Base-by-base conservation (phyloP, 2,329 filamentous ascomycete genomes). In the Septoria linicola region DNA sequence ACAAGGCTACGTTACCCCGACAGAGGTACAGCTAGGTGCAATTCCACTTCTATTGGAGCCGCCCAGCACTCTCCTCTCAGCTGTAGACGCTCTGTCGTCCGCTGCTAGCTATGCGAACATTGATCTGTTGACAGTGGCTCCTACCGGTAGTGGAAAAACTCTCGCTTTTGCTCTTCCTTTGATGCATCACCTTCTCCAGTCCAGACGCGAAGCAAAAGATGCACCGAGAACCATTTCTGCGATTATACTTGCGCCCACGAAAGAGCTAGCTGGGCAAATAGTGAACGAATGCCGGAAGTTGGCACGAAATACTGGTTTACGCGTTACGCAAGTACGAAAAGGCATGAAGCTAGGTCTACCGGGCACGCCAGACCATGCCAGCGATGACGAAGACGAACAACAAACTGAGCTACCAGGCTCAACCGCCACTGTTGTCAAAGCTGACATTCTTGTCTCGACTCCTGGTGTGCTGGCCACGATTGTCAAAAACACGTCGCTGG, bases 141-240 rank as follows among this genome's bases (percentile, higher is more conserved):
- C 93, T 1, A 99, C 93, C 0, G 93, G 93, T 19, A 97, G 92
- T 68, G 93, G 93, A 37, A 99, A 99, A 76, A 99, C 93, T 0
- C 76, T 99, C 57, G 89, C 90, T 14, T 99, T 96, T 64, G 72
- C 97, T 63, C 87, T 99, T 35, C 91, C 92, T 0, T 79, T 90
- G 2, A 83, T 99, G 61, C 86, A 95, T 65, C 80, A 81, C 39
- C 83, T 95, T 14, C 58, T 70, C n/a, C 59, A 61, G 2, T 59
- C 67, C 35, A 60, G 61, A 16, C 68, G 66, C 25, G 52, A 55
- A 6, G 41, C 53, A n/a, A 23, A 53, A 13, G 31, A 44, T n/a
- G 20, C 31, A 11, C 27, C 41, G 3, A 54, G 53, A 53, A 30
- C 57, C 3, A 67, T 69, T 19, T 65, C 66, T 13, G 74, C 75